Evolutionary conservation across 164 flowering plant genomes (phyloP).

Genomic region (Cinnamomum chago): DNA sequence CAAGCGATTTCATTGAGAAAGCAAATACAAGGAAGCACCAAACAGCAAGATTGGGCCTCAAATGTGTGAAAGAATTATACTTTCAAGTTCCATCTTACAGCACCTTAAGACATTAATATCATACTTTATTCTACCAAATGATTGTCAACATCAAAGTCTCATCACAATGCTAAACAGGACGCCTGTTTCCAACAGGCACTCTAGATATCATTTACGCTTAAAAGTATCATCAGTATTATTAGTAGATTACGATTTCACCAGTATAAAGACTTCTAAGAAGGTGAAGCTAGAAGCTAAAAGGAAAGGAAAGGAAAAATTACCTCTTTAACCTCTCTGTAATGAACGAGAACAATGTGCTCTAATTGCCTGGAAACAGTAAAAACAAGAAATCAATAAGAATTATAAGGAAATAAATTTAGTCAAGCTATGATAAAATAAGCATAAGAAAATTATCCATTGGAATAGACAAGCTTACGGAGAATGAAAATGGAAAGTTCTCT

Average conservation of each 20-base stretch:
- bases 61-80: no score
- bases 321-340: slow-evolving; percentile 74
- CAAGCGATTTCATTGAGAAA: no score
- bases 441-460: background rate
- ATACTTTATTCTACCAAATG: background rate
- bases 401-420: background rate
- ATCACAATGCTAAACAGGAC: background rate
- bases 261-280: background rate
- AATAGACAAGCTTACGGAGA: no score
- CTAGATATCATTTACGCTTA: background rate
- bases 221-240: background rate
- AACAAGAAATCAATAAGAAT: background rate
- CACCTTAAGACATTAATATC: background rate
- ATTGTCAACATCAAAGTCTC: background rate
- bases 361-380: slow-evolving; percentile 39
- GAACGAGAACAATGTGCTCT: slow-evolving; percentile 72
- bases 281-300: background rate
- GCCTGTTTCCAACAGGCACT: background rate
- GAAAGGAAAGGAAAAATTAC: slow-evolving; percentile 19
- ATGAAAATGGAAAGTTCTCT: no score
- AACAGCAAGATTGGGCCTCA: background rate
- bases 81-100: background rate
- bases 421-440: background rate
- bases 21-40: no score
- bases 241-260: background rate